Evolutionary conservation across 2,329 filamentous ascomycete species (phyloP).

Genomic region (Pseudocercospora crystallina): DNA sequence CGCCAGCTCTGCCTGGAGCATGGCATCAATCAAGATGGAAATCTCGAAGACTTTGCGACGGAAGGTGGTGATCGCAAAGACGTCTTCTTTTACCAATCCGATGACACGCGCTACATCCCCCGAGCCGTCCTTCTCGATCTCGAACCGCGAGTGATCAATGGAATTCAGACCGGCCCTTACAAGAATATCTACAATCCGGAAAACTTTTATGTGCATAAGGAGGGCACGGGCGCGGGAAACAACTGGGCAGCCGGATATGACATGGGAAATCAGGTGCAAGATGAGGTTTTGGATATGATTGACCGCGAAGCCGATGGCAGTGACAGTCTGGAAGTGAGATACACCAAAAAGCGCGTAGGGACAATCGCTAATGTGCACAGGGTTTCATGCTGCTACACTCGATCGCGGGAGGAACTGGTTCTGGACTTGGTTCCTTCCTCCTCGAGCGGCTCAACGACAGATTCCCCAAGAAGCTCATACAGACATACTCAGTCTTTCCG

Average conservation of each 20-base stretch:
- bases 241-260: conserved; percentile 98
- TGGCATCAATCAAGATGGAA: conserved; percentile 95
- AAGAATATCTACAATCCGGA: conserved; percentile 99
- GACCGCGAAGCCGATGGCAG: conserved; percentile 97
- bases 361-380: conserved; percentile 39
- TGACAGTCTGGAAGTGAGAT: conserved; percentile 79
- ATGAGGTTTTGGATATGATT: conserved; percentile 99
- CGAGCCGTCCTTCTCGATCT: conserved; percentile 93
- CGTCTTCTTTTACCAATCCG: conserved; percentile 98
- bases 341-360: neutral
- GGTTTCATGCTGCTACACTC: conserved; percentile 99
- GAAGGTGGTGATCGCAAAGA: conserved; percentile 98
- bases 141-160: conserved; percentile 88
- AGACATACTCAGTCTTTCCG: conserved; percentile 98
- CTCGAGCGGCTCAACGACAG: conserved; percentile 94
- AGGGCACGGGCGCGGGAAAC: conserved; percentile 90
- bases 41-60: conserved; percentile 95
- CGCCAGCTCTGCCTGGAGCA: conserved; percentile 98
- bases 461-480: conserved; percentile 98
- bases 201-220: conserved; percentile 96
- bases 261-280: conserved; percentile 84
- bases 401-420: conserved; percentile 94
- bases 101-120: conserved; percentile 97
- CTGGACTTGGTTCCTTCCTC: conserved; percentile 91
- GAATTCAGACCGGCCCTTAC: conserved; percentile 90